Evolutionary conservation across 2,329 filamentous ascomycete genomes (phyloP).

Genomic region (Tolypocladium nubicola): DNA sequence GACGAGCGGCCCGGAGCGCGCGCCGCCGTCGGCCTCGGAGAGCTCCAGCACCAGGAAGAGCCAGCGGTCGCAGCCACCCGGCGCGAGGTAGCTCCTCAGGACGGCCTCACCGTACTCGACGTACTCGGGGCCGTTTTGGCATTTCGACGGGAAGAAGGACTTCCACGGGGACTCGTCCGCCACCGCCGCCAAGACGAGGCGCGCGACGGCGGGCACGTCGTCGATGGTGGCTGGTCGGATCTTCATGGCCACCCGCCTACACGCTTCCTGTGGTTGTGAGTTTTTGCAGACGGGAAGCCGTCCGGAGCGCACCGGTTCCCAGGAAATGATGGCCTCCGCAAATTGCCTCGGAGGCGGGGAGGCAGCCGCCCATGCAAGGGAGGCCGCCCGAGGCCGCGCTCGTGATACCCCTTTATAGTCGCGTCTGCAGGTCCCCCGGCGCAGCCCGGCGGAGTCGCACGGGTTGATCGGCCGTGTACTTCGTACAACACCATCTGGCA

Average conservation of each 20-base stretch:
- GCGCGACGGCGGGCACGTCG: slow-evolving; percentile 8
- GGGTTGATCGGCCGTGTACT: not conserved
- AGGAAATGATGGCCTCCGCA: too few relatives aligned
- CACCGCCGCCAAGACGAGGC: slow-evolving; percentile 7
- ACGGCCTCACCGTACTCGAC: not conserved
- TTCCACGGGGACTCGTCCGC: slow-evolving; percentile 7
- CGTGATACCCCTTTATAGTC: not conserved
- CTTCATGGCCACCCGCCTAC: slow-evolving; percentile 1
- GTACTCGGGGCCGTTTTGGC: not conserved
- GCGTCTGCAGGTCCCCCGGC: not conserved
- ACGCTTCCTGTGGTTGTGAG: not conserved
- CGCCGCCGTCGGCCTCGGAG: not conserved
- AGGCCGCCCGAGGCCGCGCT: not conserved
- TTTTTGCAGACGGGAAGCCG: too few relatives aligned
- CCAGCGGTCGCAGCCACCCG: not conserved
- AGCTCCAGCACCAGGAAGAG: slow-evolving; percentile 7
- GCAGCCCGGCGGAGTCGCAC: not conserved
- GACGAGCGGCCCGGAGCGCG: not conserved
- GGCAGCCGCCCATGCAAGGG: not conserved
- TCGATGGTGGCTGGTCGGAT: slow-evolving; percentile 6
- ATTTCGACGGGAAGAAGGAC: slow-evolving; percentile 2
- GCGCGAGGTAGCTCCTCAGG: slow-evolving; percentile 1
- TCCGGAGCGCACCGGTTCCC: not conserved
- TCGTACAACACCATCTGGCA: not conserved
- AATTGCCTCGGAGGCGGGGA: not conserved